These are phyloP conservation scores for Mayamaea pseudoterrestris DNA, from an alignment of 108 stramenopile species.

Conservation along the genomic window DNA sequence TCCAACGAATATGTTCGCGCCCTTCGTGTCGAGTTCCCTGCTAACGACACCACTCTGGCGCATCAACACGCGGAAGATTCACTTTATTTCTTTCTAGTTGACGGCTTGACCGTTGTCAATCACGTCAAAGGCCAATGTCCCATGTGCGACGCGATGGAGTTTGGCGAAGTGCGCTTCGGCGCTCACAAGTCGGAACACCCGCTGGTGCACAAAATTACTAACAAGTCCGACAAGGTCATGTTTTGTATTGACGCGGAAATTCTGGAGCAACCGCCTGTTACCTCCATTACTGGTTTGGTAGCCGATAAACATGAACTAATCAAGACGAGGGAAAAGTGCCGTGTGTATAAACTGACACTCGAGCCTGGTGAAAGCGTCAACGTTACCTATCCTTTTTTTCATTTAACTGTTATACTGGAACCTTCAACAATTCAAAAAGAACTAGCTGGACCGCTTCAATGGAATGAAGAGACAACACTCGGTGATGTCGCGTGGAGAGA, in stretches of 20 bases:
- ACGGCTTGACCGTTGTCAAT: conserved; percentile 49
- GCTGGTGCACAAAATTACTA: conserved; percentile 55
- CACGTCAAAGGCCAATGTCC: conserved; percentile 47
- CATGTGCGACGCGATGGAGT: conserved; percentile 46
- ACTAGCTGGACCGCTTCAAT: conserved; percentile 6
- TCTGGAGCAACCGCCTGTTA: conserved; percentile 39
- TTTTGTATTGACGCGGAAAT: conserved; percentile 64
- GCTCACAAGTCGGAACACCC: conserved; percentile 33
- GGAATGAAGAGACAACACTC: conserved; percentile 6
- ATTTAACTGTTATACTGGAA: conserved; percentile 29
- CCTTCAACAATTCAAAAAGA: conserved; percentile 5
- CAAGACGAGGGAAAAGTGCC: conserved; percentile 33
- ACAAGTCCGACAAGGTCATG: conserved; percentile 22
- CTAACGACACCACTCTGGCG: conserved; percentile 37
- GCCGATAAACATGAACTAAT: conserved; percentile 39
- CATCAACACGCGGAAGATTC: conserved; percentile 59
- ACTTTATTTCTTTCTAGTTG: conserved; percentile 48
- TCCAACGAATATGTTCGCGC: conserved; percentile 51
- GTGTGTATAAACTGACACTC: conserved; percentile 47
- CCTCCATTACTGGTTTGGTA: conserved; percentile 19
- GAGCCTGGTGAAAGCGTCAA: conserved; percentile 32
- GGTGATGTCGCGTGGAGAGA: conserved; percentile 41
- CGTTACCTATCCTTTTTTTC: conserved; percentile 60
- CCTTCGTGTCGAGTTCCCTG: conserved; percentile 35
- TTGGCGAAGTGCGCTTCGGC: conserved; percentile 42